A percentile compares a stretch with the other conserved stretches of the same genome.
Evolutionary conservation across 106 monocot species (phyloP).

Genomic region (Allium sativum): DNA sequence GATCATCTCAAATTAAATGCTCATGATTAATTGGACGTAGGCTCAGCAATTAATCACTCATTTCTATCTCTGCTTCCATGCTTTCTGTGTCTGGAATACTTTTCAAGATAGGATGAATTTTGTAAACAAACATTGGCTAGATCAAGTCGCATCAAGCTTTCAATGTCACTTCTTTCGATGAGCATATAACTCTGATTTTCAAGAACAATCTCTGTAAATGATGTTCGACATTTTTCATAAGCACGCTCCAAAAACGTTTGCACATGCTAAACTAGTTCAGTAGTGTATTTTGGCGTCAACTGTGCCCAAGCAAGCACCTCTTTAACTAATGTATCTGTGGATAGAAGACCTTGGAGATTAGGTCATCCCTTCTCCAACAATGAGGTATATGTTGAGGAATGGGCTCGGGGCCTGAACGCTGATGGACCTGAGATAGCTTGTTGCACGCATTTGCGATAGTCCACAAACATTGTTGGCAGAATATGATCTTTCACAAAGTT

Average conservation of each 20-base stretch:
- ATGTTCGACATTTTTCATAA: slow-evolving; percentile 86
- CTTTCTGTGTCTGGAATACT: slow-evolving; percentile 48
- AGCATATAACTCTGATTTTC: slow-evolving; percentile 98
- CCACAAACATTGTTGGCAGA: slow-evolving; percentile 93
- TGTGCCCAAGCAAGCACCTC: slow-evolving; percentile 96
- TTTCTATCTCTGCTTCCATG: slow-evolving; percentile 60
- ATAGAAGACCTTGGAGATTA: slow-evolving; percentile 85
- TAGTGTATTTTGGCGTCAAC: slow-evolving; percentile 84
- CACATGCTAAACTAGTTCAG: slow-evolving; percentile 93
- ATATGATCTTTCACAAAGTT: slow-evolving; percentile 98
- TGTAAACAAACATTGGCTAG: slow-evolving; percentile 67
- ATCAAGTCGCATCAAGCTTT: slow-evolving; percentile 78
- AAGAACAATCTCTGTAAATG: slow-evolving; percentile 95
- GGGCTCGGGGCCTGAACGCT: slow-evolving; percentile 81
- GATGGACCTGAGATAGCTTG: slow-evolving; percentile 99
- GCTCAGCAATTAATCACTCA: slow-evolving; percentile 57
- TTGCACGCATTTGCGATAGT: slow-evolving; percentile 93
- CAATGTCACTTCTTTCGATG: slow-evolving; percentile 83
- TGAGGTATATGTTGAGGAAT: slow-evolving; percentile 50
- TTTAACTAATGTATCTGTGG: slow-evolving; percentile 78
- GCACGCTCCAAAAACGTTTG: slow-evolving; percentile 90
- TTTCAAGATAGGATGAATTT: slow-evolving; percentile 30
- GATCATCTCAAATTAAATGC: slow-evolving; percentile 89
- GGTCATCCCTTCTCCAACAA: slow-evolving; percentile 75
- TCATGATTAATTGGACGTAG: slow-evolving; percentile 96